Conservation (phyloP, 148 eudicot species). For the Diospyros kaki region DNA sequence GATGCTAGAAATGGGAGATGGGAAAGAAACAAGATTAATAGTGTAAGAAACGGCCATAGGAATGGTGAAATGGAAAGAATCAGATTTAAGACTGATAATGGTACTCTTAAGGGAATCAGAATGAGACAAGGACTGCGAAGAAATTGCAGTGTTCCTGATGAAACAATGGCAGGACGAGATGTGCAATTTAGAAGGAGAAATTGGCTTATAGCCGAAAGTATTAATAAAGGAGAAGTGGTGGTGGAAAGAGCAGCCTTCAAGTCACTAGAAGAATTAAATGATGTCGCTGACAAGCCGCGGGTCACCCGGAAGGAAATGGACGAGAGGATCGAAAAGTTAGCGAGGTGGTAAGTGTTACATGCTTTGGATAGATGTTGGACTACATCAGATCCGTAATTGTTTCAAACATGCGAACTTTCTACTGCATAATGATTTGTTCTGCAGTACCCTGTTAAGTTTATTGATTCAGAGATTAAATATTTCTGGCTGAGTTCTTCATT, state of each 20-base stretch:
- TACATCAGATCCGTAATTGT: neutral
- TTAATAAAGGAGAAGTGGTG: constrained; percentile 24
- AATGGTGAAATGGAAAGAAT: constrained; percentile 10
- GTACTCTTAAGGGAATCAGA: constrained; percentile 6
- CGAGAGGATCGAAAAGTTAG: constrained; percentile 86
- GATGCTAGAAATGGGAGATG: constrained; percentile 18
- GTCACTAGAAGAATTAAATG: constrained; percentile 32
- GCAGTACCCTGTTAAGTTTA: neutral
- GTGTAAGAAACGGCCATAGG: constrained; percentile 10
- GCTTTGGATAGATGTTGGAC: constrained; percentile 6
- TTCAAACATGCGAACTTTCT: neutral
- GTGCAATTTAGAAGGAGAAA: constrained; percentile 17
- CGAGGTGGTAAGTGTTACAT: constrained; percentile 53
- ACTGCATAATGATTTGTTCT: neutral
- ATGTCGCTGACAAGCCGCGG: constrained; percentile 46
- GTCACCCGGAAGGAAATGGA: constrained; percentile 74
- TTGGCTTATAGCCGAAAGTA: constrained; percentile 19
- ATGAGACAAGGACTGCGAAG: neutral
- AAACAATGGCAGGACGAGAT: constrained; percentile 10
- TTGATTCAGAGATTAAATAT: neutral
- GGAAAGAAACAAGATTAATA: neutral
- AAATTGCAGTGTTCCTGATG: constrained; percentile 10
- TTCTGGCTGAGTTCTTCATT: neutral
- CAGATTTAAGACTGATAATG: constrained; percentile 12
- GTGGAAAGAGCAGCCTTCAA: constrained; percentile 50